Evolutionary conservation across 441 rosid genomes (phyloP).

Genomic region (Aleurites moluccanus): DNA sequence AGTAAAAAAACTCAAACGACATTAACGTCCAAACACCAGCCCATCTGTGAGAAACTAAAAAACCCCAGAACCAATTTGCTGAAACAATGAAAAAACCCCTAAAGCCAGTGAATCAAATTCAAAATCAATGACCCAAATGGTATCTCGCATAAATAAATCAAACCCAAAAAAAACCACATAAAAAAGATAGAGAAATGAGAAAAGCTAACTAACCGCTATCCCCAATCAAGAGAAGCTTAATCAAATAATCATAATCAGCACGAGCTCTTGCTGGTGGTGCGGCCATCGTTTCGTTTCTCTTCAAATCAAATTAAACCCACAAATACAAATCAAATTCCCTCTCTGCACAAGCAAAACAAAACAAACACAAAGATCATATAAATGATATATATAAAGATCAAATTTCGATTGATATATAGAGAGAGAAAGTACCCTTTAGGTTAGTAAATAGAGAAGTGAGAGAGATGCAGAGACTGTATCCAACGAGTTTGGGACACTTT

Average conservation of each 20-base stretch:
- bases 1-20: background rate
- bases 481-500: constrained; percentile 4
- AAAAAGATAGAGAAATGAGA: background rate
- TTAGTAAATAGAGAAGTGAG: background rate
- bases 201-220: constrained; percentile 26
- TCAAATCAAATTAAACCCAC: background rate
- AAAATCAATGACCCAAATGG: constrained; percentile 1
- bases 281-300: constrained; percentile 20
- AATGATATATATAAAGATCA: background rate
- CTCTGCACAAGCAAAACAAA: background rate
- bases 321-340: constrained; percentile 5
- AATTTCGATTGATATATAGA: background rate
- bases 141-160: background rate
- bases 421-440: background rate
- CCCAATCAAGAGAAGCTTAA: constrained; percentile 33
- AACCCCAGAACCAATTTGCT: background rate
- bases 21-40: background rate
- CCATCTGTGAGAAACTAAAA: background rate
- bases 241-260: constrained; percentile 33
- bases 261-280: constrained; percentile 36
- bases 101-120: constrained; percentile 13
- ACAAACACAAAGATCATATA: background rate
- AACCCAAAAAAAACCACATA: background rate
- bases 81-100: background rate
- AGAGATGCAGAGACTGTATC: background rate